These are phyloP conservation scores for Fusarium poae DNA, from an alignment of 2,329 filamentous ascomycete species.

Conservation along the genomic window DNA sequence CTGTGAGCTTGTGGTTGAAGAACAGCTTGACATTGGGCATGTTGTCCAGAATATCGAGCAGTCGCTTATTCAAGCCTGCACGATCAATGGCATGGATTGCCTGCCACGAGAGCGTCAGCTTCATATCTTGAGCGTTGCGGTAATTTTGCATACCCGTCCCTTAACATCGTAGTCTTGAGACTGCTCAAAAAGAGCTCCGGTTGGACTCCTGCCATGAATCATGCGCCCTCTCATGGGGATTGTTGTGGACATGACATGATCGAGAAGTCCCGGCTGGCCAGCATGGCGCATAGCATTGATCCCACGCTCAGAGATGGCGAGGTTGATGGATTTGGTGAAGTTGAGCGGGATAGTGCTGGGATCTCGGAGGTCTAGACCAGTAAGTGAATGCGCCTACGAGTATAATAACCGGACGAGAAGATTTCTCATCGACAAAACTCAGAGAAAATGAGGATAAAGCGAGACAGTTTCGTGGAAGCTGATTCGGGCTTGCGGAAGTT, in stretches of 20 bases:
- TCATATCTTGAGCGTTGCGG: slow-evolving; percentile 30
- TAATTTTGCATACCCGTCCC: slow-evolving; percentile 73
- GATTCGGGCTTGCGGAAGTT: not conserved
- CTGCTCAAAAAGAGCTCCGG: slow-evolving; percentile 79
- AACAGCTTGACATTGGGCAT: slow-evolving; percentile 91
- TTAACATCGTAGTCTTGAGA: slow-evolving; percentile 93
- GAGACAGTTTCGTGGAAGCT: not conserved
- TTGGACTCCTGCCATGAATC: slow-evolving; percentile 81
- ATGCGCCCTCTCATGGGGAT: slow-evolving; percentile 97
- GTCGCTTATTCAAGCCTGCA: slow-evolving; percentile 81
- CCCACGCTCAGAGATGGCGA: slow-evolving; percentile 92
- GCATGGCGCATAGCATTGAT: slow-evolving; percentile 87
- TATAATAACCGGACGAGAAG: not conserved
- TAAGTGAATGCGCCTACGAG: slow-evolving; percentile 32
- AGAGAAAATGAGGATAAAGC: not conserved
- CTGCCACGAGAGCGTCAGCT: slow-evolving; percentile 58
- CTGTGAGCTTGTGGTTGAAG: slow-evolving; percentile 94
- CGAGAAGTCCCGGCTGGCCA: slow-evolving; percentile 74
- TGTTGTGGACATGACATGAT: slow-evolving; percentile 79
- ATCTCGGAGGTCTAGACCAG: slow-evolving; percentile 81
- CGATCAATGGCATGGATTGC: slow-evolving; percentile 89
- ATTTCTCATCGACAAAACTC: slow-evolving; percentile 11
- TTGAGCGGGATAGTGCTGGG: slow-evolving; percentile 87
- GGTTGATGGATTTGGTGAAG: slow-evolving; percentile 98
- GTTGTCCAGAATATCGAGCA: slow-evolving; percentile 85